These are phyloP conservation scores for Leccinum barrowsii DNA, from an alignment of 768 basidiomycete genomes.

Conservation along the genomic window DNA sequence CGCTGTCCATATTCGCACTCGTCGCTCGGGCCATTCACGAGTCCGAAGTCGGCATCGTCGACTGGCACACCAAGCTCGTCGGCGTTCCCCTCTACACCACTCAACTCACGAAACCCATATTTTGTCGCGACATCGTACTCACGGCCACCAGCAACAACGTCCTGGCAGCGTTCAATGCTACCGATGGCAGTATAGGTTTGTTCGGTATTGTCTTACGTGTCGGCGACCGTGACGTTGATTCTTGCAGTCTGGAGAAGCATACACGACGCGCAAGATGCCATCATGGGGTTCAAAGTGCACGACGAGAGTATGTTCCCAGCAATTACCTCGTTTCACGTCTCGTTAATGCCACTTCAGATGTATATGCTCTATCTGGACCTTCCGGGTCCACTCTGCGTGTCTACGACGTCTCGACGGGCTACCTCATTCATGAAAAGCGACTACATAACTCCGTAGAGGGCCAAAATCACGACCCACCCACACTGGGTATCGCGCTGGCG, in stretches of 20 bases:
- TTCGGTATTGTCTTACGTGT: slow-evolving; percentile 7
- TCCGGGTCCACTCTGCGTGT: slow-evolving; percentile 66
- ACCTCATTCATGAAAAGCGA: slow-evolving; percentile 60
- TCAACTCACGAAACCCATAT: slow-evolving; percentile 52
- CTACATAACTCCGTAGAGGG: slow-evolving; percentile 48
- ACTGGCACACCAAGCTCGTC: slow-evolving; percentile 81
- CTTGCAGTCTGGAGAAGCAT: slow-evolving; percentile 75
- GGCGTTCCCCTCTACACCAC: slow-evolving; percentile 65
- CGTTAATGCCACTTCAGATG: slow-evolving; percentile 37
- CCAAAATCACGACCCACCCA: slow-evolving; percentile 46
- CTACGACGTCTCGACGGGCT: slow-evolving; percentile 62
- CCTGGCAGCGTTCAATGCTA: slow-evolving; percentile 65
- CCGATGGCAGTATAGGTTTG: slow-evolving; percentile 68
- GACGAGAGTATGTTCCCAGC: slow-evolving; percentile 47
- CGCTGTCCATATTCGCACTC: slow-evolving; percentile 17
- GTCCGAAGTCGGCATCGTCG: slow-evolving; percentile 75
- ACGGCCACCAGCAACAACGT: slow-evolving; percentile 74
- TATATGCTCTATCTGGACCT: slow-evolving; percentile 73
- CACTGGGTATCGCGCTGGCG: slow-evolving; percentile 52
- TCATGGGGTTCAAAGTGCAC: slow-evolving; percentile 59
- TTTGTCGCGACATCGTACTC: slow-evolving; percentile 58
- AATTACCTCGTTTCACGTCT: background rate
- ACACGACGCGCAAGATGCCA: slow-evolving; percentile 64
- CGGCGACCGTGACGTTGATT: background rate
- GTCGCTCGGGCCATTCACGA: slow-evolving; percentile 54